Percentiles rank a stretch among this genome's conserved stretches.
These are phyloP conservation scores for Imleria badia DNA, from an alignment of 768 basidiomycete genomes.

Conservation along the genomic window DNA sequence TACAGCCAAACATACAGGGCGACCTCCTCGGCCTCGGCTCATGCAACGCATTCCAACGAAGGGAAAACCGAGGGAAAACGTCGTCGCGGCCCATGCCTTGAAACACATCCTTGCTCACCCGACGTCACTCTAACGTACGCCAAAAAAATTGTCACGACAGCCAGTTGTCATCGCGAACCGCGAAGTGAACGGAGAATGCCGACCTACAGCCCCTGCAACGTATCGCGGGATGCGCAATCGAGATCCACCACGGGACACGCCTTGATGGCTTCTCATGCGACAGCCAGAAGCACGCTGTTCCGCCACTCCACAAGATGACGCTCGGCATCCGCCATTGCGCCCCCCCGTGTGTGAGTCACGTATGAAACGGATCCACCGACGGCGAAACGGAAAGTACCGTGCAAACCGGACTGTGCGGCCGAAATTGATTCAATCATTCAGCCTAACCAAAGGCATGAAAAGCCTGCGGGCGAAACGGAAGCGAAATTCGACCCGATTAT, in stretches of 20 bases:
- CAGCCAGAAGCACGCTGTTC: not conserved
- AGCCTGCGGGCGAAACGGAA: not conserved
- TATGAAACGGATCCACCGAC: constrained; percentile 2
- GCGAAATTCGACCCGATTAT: not conserved
- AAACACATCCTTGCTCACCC: too few relatives aligned
- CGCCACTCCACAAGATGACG: not conserved
- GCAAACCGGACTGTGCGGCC: not conserved
- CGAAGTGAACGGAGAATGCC: constrained; percentile 1
- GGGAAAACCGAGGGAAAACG: too few relatives aligned
- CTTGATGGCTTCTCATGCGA: constrained; percentile 4
- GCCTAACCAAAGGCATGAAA: not conserved
- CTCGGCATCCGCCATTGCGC: not conserved
- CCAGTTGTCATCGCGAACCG: not conserved
- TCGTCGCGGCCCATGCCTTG: too few relatives aligned
- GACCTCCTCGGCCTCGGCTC: too few relatives aligned
- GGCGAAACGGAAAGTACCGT: not conserved
- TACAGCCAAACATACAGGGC: too few relatives aligned
- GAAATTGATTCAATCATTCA: not conserved
- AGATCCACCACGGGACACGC: too few relatives aligned
- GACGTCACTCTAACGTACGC: too few relatives aligned
- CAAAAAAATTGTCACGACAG: too few relatives aligned
- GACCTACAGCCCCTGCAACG: not conserved
- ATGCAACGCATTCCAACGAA: too few relatives aligned
- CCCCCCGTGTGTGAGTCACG: not conserved
- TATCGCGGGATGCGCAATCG: not conserved